A percentile compares a stretch with the other conserved stretches of the same genome.
Evolutionary conservation across 1,139 yeast genomes (phyloP).

Genomic region (Geotrichum reessii): DNA sequence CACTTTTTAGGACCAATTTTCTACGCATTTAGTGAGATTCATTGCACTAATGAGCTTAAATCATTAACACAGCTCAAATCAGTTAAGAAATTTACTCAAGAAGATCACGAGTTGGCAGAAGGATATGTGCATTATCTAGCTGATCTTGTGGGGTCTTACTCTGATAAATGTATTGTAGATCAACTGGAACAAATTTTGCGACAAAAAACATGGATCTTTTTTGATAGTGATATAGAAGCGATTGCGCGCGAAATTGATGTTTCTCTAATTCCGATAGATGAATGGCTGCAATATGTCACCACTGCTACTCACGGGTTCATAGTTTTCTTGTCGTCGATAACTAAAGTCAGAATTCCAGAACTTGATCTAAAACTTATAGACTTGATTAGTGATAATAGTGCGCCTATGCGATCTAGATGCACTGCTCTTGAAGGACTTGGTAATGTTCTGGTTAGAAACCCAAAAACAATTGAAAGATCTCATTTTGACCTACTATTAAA

Average conservation of each 20-base stretch:
- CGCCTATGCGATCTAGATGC: slow-evolving; percentile 6
- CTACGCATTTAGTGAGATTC: slow-evolving; percentile 25
- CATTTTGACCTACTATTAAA: slow-evolving; percentile 18
- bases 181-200: slow-evolving; percentile 8
- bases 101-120: slow-evolving; percentile 12
- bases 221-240: background rate
- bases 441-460: background rate
- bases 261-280: background rate
- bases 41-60: background rate
- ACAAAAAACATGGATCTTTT: slow-evolving; percentile 1
- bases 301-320: slow-evolving; percentile 6
- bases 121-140: slow-evolving; percentile 11
- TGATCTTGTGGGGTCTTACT: background rate
- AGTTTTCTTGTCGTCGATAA: slow-evolving; percentile 2
- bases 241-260: slow-evolving; percentile 2
- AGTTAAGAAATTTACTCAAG: background rate
- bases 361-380: background rate
- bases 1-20: slow-evolving; percentile 22
- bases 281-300: slow-evolving; percentile 8
- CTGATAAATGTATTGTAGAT: background rate
- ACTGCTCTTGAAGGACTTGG: slow-evolving; percentile 10
- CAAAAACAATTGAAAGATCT: background rate
- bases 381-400: background rate
- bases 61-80: background rate
- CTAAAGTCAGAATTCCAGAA: background rate